These are phyloP conservation scores for Stephania japonica DNA, from an alignment of 164 flowering plant species.

Conservation along the genomic window DNA sequence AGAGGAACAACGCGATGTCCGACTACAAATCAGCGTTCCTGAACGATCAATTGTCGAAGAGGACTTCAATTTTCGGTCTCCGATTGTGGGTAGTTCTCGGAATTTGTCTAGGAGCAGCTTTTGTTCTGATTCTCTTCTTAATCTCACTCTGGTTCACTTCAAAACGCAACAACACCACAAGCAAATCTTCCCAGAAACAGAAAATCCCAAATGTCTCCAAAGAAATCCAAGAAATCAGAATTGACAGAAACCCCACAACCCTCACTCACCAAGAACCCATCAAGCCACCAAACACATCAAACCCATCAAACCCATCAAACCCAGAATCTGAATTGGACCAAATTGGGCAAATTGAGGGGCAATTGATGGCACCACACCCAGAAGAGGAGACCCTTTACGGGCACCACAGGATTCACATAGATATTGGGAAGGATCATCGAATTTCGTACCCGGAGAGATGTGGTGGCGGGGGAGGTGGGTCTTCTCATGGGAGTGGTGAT, in stretches of 20 bases:
- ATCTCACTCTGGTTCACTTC: slow-evolving; percentile 58
- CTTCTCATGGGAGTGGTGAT: slow-evolving; percentile 29
- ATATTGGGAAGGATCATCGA: slow-evolving; percentile 41
- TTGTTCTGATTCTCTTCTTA: slow-evolving; percentile 65
- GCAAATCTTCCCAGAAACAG: slow-evolving; percentile 20
- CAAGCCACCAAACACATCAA: slow-evolving; percentile 4
- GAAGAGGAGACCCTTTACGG: slow-evolving; percentile 38
- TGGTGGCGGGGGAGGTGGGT: slow-evolving; percentile 17
- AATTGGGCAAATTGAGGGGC: slow-evolving; percentile 19
- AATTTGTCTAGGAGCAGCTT: slow-evolving; percentile 58
- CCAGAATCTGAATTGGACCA: slow-evolving; percentile 33
- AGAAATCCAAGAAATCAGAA: slow-evolving; percentile 49
- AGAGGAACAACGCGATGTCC: slow-evolving; percentile 30
- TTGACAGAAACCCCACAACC: slow-evolving; percentile 25
- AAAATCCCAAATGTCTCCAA: slow-evolving; percentile 47
- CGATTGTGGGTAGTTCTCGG: slow-evolving; percentile 70
- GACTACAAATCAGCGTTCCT: slow-evolving; percentile 34
- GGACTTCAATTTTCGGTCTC: slow-evolving; percentile 67
- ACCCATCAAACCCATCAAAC: slow-evolving; percentile 23
- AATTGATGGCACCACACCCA: slow-evolving; percentile 28
- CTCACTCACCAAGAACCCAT: slow-evolving; percentile 5
- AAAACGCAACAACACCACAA: slow-evolving; percentile 20
- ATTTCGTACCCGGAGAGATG: slow-evolving; percentile 37
- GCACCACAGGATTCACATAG: slow-evolving; percentile 42
- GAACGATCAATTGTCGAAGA: slow-evolving; percentile 57